Percentiles rank a stretch among this genome's conserved stretches.
Conservation (phyloP, 1,284 basidiomycete genomes). For the Exobasidium rhododendri region DNA sequence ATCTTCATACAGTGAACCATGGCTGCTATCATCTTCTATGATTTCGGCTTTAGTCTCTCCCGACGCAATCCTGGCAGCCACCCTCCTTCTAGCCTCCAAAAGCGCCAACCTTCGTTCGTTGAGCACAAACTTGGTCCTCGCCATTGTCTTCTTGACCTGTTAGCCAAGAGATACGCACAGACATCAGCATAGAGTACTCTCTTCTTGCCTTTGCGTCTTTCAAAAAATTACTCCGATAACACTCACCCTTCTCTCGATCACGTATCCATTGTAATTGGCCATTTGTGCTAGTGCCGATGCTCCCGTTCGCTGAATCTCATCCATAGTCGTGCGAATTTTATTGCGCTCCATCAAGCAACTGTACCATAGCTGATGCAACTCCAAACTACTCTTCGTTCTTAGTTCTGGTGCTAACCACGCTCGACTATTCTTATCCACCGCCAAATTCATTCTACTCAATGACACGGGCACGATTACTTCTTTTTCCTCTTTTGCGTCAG, state of each 20-base stretch:
- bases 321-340: conserved; percentile 41
- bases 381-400: conserved; percentile 42
- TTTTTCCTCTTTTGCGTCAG: conserved; percentile 20
- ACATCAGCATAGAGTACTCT: too few relatives aligned
- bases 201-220: too few relatives aligned
- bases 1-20: too few relatives aligned
- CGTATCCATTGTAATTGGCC: background rate
- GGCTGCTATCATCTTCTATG: too few relatives aligned
- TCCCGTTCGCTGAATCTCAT: conserved; percentile 39
- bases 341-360: conserved; percentile 49
- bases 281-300: conserved; percentile 16
- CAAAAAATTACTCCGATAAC: background rate
- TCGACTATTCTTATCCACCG: conserved; percentile 27
- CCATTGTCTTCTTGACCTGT: conserved; percentile 93
- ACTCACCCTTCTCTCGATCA: conserved; percentile 5
- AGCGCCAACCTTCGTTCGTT: conserved; percentile 87
- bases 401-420: conserved; percentile 48
- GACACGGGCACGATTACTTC: conserved; percentile 30
- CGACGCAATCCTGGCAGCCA: conserved; percentile 1
- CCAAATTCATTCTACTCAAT: conserved; percentile 29
- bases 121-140: conserved; percentile 86
- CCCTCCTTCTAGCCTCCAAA: conserved; percentile 62
- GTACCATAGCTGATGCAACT: conserved; percentile 53
- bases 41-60: background rate
- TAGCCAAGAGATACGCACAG: too few relatives aligned